Conservation (phyloP, 2,329 filamentous ascomycete species). For the Hypoxylon sp. region DNA sequence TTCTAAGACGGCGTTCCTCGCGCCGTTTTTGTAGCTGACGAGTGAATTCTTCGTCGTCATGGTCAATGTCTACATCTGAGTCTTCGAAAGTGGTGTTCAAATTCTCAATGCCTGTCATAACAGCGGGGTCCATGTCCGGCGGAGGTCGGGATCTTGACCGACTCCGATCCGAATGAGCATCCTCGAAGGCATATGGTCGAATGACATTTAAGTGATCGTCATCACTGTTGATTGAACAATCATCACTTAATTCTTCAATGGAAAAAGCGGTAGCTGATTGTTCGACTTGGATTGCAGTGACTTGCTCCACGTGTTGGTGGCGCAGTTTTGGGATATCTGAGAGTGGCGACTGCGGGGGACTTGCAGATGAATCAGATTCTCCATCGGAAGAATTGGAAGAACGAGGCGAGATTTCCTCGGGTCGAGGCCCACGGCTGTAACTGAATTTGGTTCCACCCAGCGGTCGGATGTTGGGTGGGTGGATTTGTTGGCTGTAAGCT, state of each 20-base stretch:
- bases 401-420: constrained; percentile 54
- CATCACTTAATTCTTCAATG: constrained; percentile 53
- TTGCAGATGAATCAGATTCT: constrained; percentile 48
- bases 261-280: constrained; percentile 45
- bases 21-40: constrained; percentile 44
- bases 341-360: constrained; percentile 49
- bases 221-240: constrained; percentile 50
- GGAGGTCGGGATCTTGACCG: constrained; percentile 47
- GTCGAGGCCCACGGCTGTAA: constrained; percentile 49
- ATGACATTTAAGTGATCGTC: constrained; percentile 49
- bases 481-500: constrained; percentile 46
- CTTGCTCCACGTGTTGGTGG: constrained; percentile 44
- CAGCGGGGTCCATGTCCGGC: constrained; percentile 51
- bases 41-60: constrained; percentile 50
- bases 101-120: constrained; percentile 51
- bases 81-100: constrained; percentile 51
- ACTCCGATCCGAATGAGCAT: constrained; percentile 53
- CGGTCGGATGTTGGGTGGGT: constrained; percentile 56
- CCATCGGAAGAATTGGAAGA: constrained; percentile 53
- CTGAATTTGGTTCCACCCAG: constrained; percentile 54
- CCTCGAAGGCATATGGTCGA: constrained; percentile 51
- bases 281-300: constrained; percentile 37
- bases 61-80: constrained; percentile 47
- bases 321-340: constrained; percentile 48
- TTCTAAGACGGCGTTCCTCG: constrained; percentile 48